Evolutionary conservation across 1,284 basidiomycete genomes (phyloP), one percentile per base, ranked within the genome.

Genomic region (Taiwanofungus camphoratus): DNA sequence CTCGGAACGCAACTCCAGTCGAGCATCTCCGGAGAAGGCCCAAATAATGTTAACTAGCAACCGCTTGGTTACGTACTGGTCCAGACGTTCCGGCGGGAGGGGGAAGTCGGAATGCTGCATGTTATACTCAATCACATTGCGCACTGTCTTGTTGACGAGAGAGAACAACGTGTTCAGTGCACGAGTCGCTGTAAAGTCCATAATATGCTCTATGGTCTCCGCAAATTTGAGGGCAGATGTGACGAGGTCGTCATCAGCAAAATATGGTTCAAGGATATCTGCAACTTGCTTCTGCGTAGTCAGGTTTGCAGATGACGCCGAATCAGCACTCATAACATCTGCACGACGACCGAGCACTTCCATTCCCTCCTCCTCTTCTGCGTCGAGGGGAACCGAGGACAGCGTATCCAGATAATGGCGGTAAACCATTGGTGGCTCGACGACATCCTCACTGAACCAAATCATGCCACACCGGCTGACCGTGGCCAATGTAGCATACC

Each of bases 401-500:
- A 98, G 73, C 0, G 83, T 83, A 38, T 81, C 76, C 36, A 99
- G 79, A 59, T 97, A 95, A 61, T 97, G 81, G 36, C 77, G 78
- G 65, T 89, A 97, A 23, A 97, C 80, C 96, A 99, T 98, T 3
- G 76, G 69, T 2, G 92, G 83, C 50, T 90, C 82, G 23, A 99
- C 83, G 37, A 95, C 85, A 51, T 97, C 93, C 48, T 97, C 92
- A 61, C 92, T 97, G 70, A 99, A 99, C 96, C 96, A 99, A 57
- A 99, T 95, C 96, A 99, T 99, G 64, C 96, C 96, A 63, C 96
- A 99, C 44, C 96, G 94, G 79, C 92, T 96, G 70, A 99, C 97
- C 12, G 96, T 99, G 6, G 96, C 96, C 36, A 92, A 80, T 1
- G 97, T 99, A 0, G 96, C 97, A 63, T 96, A 99, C 57, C 86